phyloP scores from a whole-genome alignment of 1,284 basidiomycete species.

The Veloporphyrellus conicus region DNA sequence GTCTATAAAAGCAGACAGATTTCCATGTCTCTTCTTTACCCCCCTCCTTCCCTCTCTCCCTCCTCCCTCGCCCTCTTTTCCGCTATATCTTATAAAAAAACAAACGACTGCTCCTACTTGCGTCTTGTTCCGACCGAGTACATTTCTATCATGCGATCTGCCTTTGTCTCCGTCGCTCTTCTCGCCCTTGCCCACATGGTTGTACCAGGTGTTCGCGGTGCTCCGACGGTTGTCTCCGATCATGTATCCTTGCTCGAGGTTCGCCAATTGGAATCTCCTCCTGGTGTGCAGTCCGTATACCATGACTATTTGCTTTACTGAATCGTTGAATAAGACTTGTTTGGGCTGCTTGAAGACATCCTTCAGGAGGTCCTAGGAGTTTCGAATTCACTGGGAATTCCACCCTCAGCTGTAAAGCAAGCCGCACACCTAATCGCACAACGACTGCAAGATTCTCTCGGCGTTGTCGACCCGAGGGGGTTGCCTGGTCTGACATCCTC shows the following conservation, averaged over 20 bases:
- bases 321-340: conserved; percentile 2
- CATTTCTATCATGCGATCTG: conserved; percentile 37
- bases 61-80: conserved; percentile 7
- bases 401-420: conserved; percentile 6
- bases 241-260: background rate
- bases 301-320: background rate
- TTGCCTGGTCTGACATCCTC: background rate
- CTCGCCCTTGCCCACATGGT: conserved; percentile 36
- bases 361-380: conserved; percentile 1
- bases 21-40: conserved; percentile 5
- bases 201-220: conserved; percentile 13
- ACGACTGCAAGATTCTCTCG: background rate
- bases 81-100: conserved; percentile 19
- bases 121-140: conserved; percentile 26
- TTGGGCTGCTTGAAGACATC: background rate
- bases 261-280: conserved; percentile 1
- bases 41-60: conserved; percentile 4
- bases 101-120: conserved; percentile 19
- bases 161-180: conserved; percentile 36
- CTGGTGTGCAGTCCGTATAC: background rate
- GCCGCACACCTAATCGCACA: background rate
- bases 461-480: background rate
- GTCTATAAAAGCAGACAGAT: conserved; percentile 25
- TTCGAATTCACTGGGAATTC: conserved; percentile 1
- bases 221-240: conserved; percentile 8